phyloP scores from a whole-genome alignment of 345 rosid genomes.

The Erysimum cheiranthoides region DNA sequence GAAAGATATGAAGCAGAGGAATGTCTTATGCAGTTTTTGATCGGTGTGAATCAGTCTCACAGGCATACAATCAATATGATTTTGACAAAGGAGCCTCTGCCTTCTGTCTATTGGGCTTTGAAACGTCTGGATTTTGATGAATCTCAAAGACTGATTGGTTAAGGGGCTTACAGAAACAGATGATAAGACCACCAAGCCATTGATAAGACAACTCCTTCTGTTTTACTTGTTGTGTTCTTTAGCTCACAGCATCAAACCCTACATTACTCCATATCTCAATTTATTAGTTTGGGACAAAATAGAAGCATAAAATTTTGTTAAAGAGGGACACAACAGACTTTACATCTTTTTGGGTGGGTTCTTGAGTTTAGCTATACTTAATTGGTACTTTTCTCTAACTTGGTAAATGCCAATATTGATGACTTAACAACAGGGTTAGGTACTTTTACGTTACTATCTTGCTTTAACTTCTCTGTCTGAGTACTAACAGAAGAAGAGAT shows the following conservation, averaged over 20 bases:
- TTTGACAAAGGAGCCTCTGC: background rate
- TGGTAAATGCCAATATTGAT: constrained; percentile 20
- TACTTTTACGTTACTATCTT: constrained; percentile 26
- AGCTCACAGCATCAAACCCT: background rate
- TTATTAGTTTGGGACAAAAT: too few species aligned
- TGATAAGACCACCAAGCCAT: too few species aligned
- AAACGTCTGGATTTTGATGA: background rate
- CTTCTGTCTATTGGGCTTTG: background rate
- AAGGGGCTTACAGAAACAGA: background rate
- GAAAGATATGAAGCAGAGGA: background rate
- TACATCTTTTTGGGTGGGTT: background rate
- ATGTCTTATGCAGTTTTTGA: background rate
- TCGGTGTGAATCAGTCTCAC: background rate
- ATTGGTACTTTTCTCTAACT: background rate
- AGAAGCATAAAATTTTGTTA: too few species aligned
- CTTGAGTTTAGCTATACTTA: background rate
- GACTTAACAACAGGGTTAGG: constrained; percentile 10
- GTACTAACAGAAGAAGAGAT: background rate
- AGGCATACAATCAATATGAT: background rate
- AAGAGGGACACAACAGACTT: too few species aligned
- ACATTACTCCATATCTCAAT: too few species aligned
- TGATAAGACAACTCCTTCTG: too few species aligned
- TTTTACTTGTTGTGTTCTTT: background rate
- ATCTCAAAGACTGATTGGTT: background rate
- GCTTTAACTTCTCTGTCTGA: constrained; percentile 19